Evolutionary conservation across 75 land plant species (phyloP).

Genomic region (Cupressus sempervirens): DNA sequence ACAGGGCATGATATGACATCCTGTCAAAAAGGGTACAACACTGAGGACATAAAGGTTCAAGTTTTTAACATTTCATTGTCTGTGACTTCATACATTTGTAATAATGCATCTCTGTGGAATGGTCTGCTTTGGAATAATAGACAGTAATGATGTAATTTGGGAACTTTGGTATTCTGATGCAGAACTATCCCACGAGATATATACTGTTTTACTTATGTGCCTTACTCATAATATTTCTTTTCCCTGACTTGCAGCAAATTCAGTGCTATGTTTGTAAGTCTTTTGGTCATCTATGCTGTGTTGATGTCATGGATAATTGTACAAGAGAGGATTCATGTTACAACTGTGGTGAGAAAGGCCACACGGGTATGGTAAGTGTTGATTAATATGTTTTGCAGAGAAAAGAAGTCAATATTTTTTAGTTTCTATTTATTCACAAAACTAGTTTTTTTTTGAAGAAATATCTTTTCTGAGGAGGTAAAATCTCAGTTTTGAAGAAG

Average conservation of each 20-base stretch:
- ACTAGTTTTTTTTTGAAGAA: not conserved
- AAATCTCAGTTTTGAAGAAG: conserved; percentile 11
- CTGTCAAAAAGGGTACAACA: conserved; percentile 43
- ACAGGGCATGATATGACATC: conserved; percentile 66
- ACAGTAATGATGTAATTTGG: not conserved
- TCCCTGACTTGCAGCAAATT: conserved; percentile 43
- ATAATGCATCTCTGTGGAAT: not conserved
- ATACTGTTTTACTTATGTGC: not conserved
- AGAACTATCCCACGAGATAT: not conserved
- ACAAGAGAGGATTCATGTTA: conserved; percentile 64
- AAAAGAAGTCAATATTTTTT: not conserved
- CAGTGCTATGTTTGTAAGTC: conserved; percentile 80
- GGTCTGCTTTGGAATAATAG: not conserved
- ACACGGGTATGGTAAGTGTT: conserved; percentile 70
- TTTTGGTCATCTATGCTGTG: conserved; percentile 85
- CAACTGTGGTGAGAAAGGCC: conserved; percentile 80
- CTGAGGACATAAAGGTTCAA: conserved; percentile 63
- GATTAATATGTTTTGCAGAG: not conserved
- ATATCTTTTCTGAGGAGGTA: too few species aligned
- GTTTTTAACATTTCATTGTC: not conserved
- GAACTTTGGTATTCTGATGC: not conserved
- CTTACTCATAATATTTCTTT: not conserved
- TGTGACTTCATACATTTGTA: not conserved
- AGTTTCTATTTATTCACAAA: not conserved
- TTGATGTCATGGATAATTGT: conserved; percentile 32